phyloP scores from a whole-genome alignment of 1,284 basidiomycete species.

The Melampsora americana region DNA sequence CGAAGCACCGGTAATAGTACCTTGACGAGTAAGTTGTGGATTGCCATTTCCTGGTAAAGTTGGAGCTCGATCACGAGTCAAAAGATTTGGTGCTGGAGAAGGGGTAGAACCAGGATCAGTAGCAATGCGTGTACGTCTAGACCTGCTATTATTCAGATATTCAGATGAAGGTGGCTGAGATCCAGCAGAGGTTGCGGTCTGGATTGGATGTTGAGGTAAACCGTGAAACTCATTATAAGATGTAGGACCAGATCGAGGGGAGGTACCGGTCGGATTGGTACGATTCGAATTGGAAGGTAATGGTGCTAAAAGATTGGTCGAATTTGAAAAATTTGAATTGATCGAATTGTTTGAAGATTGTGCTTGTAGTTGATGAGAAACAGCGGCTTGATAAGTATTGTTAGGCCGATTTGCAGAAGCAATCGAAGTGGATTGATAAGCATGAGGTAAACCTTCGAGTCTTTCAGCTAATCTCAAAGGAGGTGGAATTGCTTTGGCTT shows the following conservation, averaged over 20 bases:
- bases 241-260: constrained; percentile 9
- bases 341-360: constrained; percentile 6
- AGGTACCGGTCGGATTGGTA: constrained; percentile 9
- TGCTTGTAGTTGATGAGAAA: constrained; percentile 1
- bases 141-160: constrained; percentile 5
- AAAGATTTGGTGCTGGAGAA: constrained; percentile 2
- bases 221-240: constrained; percentile 18
- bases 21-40: neutral
- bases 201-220: constrained; percentile 11
- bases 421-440: constrained; percentile 24
- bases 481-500: constrained; percentile 38
- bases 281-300: constrained; percentile 5
- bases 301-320: neutral
- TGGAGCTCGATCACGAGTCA: constrained; percentile 1
- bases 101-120: constrained; percentile 25
- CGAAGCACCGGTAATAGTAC: neutral
- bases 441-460: constrained; percentile 34
- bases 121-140: constrained; percentile 25
- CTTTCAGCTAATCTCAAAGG: constrained; percentile 34
- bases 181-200: neutral
- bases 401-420: constrained; percentile 1
- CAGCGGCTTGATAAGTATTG: neutral
- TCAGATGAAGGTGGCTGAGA: constrained; percentile 11
- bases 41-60: constrained; percentile 1
- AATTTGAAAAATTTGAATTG: neutral